A percentile compares a stretch with the other conserved stretches of the same genome.
Conservation (phyloP, 768 basidiomycete genomes). For the Podaxis sp. region DNA sequence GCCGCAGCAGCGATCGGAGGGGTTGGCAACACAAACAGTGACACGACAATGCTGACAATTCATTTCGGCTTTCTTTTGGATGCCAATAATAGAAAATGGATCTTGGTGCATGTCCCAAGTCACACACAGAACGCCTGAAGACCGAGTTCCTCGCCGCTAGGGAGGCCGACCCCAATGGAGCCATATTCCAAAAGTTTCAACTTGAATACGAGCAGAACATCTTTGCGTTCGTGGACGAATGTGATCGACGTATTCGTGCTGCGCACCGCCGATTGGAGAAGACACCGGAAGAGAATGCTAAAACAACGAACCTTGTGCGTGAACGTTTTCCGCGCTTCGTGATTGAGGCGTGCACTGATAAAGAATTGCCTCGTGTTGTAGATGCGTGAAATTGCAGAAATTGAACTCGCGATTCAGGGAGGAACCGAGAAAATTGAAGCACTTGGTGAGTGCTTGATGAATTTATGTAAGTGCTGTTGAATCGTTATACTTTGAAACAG, state of each 20-base stretch:
- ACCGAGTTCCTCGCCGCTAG: conserved; percentile 83
- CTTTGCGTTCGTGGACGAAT: conserved; percentile 95
- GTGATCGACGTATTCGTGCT: conserved; percentile 92
- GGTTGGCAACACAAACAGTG: not conserved
- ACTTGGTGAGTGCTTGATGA: conserved; percentile 55
- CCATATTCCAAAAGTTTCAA: conserved; percentile 85
- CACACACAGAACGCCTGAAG: conserved; percentile 92
- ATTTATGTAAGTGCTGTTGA: conserved; percentile 18
- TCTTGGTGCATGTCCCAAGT: conserved; percentile 94
- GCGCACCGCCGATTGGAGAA: conserved; percentile 96
- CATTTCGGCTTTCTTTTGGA: conserved; percentile 15
- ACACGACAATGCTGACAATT: conserved; percentile 1
- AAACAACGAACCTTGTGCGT: conserved; percentile 91
- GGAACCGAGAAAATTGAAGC: conserved; percentile 98
- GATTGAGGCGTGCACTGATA: conserved; percentile 8
- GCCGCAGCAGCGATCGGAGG: conserved; percentile 9
- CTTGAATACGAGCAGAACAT: conserved; percentile 96
- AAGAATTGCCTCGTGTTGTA: conserved; percentile 26
- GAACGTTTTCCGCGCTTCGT: conserved; percentile 2
- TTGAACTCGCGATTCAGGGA: conserved; percentile 97
- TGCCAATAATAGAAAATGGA: conserved; percentile 88
- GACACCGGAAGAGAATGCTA: conserved; percentile 99
- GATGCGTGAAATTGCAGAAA: conserved; percentile 99
- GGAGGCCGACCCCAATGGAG: conserved; percentile 73
- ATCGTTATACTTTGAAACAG: conserved; percentile 36